A percentile compares a stretch with the other conserved stretches of the same genome.
These are phyloP conservation scores for Cryptococcus sp. DNA, from an alignment of 1,284 basidiomycete species.

Conservation along the genomic window DNA sequence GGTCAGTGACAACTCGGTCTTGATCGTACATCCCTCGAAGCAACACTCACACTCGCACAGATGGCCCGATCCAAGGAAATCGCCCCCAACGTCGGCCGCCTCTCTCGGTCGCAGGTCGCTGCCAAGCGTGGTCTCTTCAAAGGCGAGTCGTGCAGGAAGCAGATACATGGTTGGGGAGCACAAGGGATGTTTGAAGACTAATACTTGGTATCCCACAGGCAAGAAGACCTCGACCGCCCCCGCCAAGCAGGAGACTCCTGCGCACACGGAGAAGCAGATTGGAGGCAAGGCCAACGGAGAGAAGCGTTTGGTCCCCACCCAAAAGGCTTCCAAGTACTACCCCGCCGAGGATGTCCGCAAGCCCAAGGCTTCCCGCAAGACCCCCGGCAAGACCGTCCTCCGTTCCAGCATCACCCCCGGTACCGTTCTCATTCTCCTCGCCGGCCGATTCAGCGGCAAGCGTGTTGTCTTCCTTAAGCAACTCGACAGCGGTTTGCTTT, in stretches of 20 bases:
- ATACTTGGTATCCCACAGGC: slow-evolving; percentile 51
- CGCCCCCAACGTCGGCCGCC: slow-evolving; percentile 78
- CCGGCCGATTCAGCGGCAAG: slow-evolving; percentile 98
- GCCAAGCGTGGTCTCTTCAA: slow-evolving; percentile 72
- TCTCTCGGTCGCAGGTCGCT: slow-evolving; percentile 77
- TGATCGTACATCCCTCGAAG: neutral
- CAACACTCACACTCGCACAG: slow-evolving; percentile 51
- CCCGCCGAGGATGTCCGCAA: slow-evolving; percentile 90
- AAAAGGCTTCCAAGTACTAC: slow-evolving; percentile 93
- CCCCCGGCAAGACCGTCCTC: slow-evolving; percentile 68
- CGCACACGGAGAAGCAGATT: slow-evolving; percentile 75
- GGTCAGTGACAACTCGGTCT: slow-evolving; percentile 8
- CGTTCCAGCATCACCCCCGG: slow-evolving; percentile 91
- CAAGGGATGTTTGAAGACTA: neutral
- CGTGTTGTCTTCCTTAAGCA: slow-evolving; percentile 98
- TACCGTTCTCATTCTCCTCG: slow-evolving; percentile 93
- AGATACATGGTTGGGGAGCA: neutral
- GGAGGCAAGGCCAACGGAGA: slow-evolving; percentile 90
- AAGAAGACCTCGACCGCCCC: slow-evolving; percentile 74
- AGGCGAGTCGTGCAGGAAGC: slow-evolving; percentile 43
- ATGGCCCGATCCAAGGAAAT: slow-evolving; percentile 93
- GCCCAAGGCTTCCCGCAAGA: slow-evolving; percentile 91
- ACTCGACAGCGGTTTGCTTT: slow-evolving; percentile 85
- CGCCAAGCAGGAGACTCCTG: slow-evolving; percentile 58
- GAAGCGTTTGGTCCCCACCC: slow-evolving; percentile 77